These are phyloP conservation scores for Arabidopsis arenosa DNA, from an alignment of 345 rosid genomes.

Conservation along the genomic window DNA sequence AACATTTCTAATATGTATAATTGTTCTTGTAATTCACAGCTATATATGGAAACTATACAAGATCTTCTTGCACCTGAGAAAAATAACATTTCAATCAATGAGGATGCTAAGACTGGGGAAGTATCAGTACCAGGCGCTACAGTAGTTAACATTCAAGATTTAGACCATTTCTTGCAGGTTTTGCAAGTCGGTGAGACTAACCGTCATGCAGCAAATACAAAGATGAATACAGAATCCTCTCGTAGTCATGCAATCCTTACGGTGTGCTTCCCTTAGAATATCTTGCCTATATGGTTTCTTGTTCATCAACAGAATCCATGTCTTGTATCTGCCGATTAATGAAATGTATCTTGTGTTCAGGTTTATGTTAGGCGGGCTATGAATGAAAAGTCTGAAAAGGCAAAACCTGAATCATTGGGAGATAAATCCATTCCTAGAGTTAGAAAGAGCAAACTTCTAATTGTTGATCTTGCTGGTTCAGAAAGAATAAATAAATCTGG, in stretches of 20 bases:
- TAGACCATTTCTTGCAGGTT: constrained; percentile 72
- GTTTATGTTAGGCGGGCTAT: constrained; percentile 69
- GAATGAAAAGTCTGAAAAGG: constrained; percentile 53
- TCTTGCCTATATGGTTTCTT: constrained; percentile 30
- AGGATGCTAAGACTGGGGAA: constrained; percentile 85
- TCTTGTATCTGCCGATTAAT: constrained; percentile 4
- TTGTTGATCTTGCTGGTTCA: constrained; percentile 97
- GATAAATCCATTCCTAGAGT: constrained; percentile 58
- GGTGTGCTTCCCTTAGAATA: constrained; percentile 50
- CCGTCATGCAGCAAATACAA: constrained; percentile 90
- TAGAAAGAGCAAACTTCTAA: constrained; percentile 90
- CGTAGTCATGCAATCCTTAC: constrained; percentile 95
- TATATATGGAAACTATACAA: constrained; percentile 93
- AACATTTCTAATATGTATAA: background rate
- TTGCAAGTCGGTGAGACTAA: constrained; percentile 87
- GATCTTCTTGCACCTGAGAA: constrained; percentile 92
- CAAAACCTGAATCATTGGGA: constrained; percentile 47
- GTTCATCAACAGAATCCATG: constrained; percentile 20
- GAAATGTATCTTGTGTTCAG: constrained; percentile 48
- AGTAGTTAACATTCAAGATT: constrained; percentile 60
- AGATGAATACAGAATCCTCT: constrained; percentile 92
- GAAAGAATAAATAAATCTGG: constrained; percentile 97
- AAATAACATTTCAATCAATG: constrained; percentile 68
- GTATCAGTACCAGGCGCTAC: constrained; percentile 81
- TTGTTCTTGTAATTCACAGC: constrained; percentile 50